phyloP scores from a whole-genome alignment of 768 basidiomycete genomes.

The Xerocomus brunneocitrinus region DNA sequence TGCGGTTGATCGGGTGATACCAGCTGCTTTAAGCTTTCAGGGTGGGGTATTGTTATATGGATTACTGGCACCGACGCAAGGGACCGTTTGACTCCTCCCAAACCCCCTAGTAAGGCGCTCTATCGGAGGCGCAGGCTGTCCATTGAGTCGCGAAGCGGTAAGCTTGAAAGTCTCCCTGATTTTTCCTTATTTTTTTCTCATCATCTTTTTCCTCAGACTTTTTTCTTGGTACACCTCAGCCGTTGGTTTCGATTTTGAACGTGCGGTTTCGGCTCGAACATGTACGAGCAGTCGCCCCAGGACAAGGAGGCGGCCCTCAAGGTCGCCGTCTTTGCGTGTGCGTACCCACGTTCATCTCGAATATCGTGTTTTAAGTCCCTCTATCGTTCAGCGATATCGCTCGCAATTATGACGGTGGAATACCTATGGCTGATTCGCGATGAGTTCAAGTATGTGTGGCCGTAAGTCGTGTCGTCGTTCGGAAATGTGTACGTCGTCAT shows the following conservation, averaged over 20 bases:
- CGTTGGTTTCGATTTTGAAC: not conserved
- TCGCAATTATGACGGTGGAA: constrained; percentile 13
- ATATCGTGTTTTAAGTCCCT: not conserved
- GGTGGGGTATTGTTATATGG: not conserved
- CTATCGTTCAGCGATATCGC: constrained; percentile 1
- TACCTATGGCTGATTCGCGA: constrained; percentile 6
- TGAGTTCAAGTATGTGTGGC: constrained; percentile 17
- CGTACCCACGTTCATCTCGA: not conserved
- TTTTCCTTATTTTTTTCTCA: not conserved
- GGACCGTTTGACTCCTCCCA: not conserved
- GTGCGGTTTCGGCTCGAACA: not conserved
- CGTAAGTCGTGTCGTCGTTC: constrained; percentile 5
- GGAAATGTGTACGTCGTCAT: not conserved
- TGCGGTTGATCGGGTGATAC: not conserved
- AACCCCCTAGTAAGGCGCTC: not conserved
- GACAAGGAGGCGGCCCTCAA: not conserved
- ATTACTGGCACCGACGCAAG: not conserved
- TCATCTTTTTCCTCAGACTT: no score
- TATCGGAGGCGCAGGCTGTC: not conserved
- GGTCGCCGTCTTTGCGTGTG: not conserved
- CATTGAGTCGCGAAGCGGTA: not conserved
- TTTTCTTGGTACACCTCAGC: not conserved
- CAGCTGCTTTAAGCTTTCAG: not conserved
- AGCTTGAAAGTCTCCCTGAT: not conserved
- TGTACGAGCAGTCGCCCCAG: not conserved